Conservation (phyloP, 306 rosid species). For the Vigna nakashimae region DNA sequence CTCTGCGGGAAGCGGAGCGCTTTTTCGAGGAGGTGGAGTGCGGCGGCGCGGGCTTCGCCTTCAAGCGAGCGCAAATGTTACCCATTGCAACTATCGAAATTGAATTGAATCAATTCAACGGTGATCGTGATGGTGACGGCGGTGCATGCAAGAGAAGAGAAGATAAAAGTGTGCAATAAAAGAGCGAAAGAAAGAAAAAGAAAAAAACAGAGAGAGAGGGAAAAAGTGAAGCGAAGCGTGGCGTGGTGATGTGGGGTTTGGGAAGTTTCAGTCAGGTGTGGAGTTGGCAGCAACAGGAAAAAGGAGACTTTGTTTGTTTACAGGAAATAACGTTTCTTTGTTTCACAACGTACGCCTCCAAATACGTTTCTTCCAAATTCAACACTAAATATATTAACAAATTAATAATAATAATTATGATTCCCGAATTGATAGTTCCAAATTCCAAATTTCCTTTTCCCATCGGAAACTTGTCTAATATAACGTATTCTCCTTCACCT, state of each 20-base stretch:
- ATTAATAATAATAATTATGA: too few species aligned
- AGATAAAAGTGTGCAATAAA: background rate
- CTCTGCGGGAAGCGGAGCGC: constrained; percentile 64
- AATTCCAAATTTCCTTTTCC: background rate
- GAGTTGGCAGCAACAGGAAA: constrained; percentile 19
- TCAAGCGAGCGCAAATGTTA: constrained; percentile 72
- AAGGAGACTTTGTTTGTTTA: constrained; percentile 28
- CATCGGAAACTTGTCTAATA: constrained; percentile 2
- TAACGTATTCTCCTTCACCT: background rate
- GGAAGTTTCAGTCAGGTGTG: constrained; percentile 30
- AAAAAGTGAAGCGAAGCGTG: background rate
- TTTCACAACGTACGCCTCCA: constrained; percentile 39
- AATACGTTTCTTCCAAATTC: background rate
- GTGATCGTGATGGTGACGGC: background rate
- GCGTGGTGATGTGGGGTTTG: background rate
- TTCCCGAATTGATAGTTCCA: constrained; percentile 11
- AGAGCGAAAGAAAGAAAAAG: background rate
- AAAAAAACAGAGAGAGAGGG: background rate
- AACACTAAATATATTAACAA: background rate
- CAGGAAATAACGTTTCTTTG: background rate
- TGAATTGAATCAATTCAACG: background rate
- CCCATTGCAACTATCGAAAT: constrained; percentile 60
- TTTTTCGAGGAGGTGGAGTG: constrained; percentile 46
- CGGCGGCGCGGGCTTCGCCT: constrained; percentile 51
- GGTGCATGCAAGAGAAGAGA: constrained; percentile 50